Evolutionary conservation across 2,329 filamentous ascomycete species (phyloP), one percentile per base, ranked within the genome.

Genomic region (Sphaerulina populicola): DNA sequence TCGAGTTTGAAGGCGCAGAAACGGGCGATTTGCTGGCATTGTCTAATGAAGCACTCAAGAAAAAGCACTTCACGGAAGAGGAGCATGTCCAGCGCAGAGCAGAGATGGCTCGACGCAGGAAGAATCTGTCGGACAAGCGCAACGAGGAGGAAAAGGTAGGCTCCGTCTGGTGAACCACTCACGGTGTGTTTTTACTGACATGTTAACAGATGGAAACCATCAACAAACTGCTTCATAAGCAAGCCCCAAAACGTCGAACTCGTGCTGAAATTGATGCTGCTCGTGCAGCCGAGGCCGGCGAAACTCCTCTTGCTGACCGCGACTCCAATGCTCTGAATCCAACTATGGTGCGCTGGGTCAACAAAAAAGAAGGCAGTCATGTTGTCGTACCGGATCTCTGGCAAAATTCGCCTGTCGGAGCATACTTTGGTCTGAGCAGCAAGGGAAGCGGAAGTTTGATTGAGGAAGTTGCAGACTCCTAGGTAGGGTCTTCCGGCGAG

Each of bases 181-280:
- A 23, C 23, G 23, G 11, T 11, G 6, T 37, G 15, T 36, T 21
- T 2, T 23, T 7, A 15, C 31, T 21, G n/a, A 15, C 33, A 21
- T 44, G 35, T n/a, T 9, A 6, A 6, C 51, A 90, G 86, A 87
- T 88, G 79, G 87, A 91, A 74, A 93, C 87, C 0, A 91, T 93
- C 77, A 90, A 93, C 74, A 89, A 90, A 63, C 80, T 93, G 1
- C 80, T 93, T 47, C 89, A 89, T 69, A 89, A 90, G 66, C 87
- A 90, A 66, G 85, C 86, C 1, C 83, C 86, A 21, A 90, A 91
- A 68, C 71, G 73, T 36, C 70, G 72, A 18, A 71, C 71, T 4
- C 64, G 69, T n/a, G 80, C 80, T 51, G 66, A 69, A 47, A 70
- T 69, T 60, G 68, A 66, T 69, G 62, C 72, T 61, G 67, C 67